Base-by-base conservation (phyloP, 441 rosid genomes). In the California macrophylla region DNA sequence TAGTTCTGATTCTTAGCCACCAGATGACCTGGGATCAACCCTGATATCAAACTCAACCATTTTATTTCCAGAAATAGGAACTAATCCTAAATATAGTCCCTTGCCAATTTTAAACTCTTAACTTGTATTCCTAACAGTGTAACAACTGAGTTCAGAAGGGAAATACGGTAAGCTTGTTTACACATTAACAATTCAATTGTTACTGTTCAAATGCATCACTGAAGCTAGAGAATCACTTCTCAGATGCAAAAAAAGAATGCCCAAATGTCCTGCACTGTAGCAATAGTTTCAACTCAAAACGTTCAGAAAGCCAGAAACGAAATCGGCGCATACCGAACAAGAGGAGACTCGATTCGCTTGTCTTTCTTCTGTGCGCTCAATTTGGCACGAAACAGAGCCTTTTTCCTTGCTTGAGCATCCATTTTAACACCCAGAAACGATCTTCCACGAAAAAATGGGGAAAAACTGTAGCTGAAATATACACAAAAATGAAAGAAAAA, bases 331-430 rank as follows among this genome's bases (percentile, higher is more conserved):
- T 70, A 90, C 98, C 91, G 84, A 24, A 94, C 92, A 62, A 91
- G 92, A 68, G 96, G 91, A 76, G 96, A 90, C 75, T 91, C 89
- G 20, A 91, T 87, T 71, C 91, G 87, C 58, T 85, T 80, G 0
- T 84, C 89, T 77, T 88, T 91, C 86, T 81, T 94, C 79, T 84
- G 86, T 0, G 96, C 93, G 71, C 83, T 90, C 72, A 91, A 78
- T 72, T 86, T 94, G 28, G 98, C 86, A 4, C 98, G 90, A 77
- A 85, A 93, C 69, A 89, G 18, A 2, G 93, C 93, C 78, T 91
- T 93, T 72, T 84, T 91, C 81, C 79, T 90, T 13, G 89, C 91
- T 63, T 78, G 81, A 40, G 87, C 89, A 68, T 88, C 95, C 97
- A 89, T 88, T 69, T 29, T 16, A 16, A 28, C 6, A 26, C 10